These are phyloP conservation scores for Microsporum audouinii DNA, from an alignment of 2,329 filamentous ascomycete genomes.

Conservation along the genomic window DNA sequence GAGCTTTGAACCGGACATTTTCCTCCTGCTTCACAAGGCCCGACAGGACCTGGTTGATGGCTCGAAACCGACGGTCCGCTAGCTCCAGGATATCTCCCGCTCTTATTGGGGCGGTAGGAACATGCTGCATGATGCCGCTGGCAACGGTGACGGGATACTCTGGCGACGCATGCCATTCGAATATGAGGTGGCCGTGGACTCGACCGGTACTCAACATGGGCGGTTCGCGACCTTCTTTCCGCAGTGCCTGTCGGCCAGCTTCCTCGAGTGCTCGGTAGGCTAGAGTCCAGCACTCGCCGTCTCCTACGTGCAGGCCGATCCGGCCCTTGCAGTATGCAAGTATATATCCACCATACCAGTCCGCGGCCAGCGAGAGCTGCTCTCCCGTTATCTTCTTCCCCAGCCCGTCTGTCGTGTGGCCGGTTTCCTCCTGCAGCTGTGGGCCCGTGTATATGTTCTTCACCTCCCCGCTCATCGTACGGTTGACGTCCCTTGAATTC, in stretches of 20 bases:
- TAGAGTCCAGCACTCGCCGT: conserved; percentile 32
- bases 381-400: conserved; percentile 10
- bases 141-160: conserved; percentile 6
- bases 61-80: conserved; percentile 22
- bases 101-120: background rate
- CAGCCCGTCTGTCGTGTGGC: conserved; percentile 14
- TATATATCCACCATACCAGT: conserved; percentile 22
- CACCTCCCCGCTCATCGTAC: conserved; percentile 24
- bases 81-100: conserved; percentile 28
- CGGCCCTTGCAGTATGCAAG: conserved; percentile 22
- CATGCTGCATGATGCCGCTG: background rate
- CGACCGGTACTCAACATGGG: conserved; percentile 23
- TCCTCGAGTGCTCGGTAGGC: conserved; percentile 23
- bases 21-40: background rate
- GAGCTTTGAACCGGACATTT: conserved; percentile 7
- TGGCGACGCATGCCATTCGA: conserved; percentile 15
- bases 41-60: background rate
- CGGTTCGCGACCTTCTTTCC: conserved; percentile 18
- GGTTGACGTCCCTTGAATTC: conserved; percentile 23
- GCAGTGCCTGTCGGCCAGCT: conserved; percentile 15
- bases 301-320: conserved; percentile 25
- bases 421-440: background rate
- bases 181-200: conserved; percentile 25
- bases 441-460: conserved; percentile 12
- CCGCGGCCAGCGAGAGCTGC: conserved; percentile 16